These are phyloP conservation scores for Cryoendolithus antarcticus DNA, from an alignment of 2,329 filamentous ascomycete genomes.

Conservation along the genomic window DNA sequence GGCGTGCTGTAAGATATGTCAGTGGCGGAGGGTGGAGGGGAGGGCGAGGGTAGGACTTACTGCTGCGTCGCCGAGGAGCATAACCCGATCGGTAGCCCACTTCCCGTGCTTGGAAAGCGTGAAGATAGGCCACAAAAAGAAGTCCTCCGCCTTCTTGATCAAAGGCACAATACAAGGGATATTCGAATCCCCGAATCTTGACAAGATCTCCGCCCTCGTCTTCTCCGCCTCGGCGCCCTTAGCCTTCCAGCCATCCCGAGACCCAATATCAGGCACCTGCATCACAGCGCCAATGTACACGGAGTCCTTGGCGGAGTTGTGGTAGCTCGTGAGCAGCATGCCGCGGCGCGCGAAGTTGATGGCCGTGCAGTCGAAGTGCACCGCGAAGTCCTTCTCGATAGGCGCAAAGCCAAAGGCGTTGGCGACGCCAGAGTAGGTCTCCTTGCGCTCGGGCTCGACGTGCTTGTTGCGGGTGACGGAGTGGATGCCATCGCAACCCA, in stretches of 20 bases:
- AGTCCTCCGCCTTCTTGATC: constrained; percentile 30
- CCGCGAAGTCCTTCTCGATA: constrained; percentile 23
- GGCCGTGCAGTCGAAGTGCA: constrained; percentile 29
- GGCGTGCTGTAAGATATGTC: constrained; percentile 22
- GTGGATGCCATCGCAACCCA: constrained; percentile 28
- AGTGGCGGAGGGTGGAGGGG: not conserved
- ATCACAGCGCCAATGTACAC: constrained; percentile 35
- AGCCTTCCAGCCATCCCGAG: constrained; percentile 34
- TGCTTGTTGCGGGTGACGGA: constrained; percentile 31
- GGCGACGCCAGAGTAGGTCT: constrained; percentile 32
- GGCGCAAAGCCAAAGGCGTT: constrained; percentile 35
- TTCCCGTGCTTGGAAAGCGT: constrained; percentile 31
- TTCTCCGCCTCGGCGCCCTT: constrained; percentile 31
- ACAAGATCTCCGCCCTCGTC: constrained; percentile 29
- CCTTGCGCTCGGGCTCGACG: constrained; percentile 31
- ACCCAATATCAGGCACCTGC: constrained; percentile 31
- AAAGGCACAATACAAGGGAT: constrained; percentile 25
- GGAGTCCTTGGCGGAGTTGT: constrained; percentile 23
- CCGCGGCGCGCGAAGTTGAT: constrained; percentile 35
- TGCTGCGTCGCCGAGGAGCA: constrained; percentile 35
- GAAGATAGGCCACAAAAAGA: constrained; percentile 36
- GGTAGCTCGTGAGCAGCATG: constrained; percentile 33
- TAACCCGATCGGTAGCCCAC: constrained; percentile 32
- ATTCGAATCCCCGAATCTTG: constrained; percentile 28
- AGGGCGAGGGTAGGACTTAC: constrained; percentile 13